Base-by-base conservation (phyloP, 768 basidiomycete species). In the Mycena floridula region DNA sequence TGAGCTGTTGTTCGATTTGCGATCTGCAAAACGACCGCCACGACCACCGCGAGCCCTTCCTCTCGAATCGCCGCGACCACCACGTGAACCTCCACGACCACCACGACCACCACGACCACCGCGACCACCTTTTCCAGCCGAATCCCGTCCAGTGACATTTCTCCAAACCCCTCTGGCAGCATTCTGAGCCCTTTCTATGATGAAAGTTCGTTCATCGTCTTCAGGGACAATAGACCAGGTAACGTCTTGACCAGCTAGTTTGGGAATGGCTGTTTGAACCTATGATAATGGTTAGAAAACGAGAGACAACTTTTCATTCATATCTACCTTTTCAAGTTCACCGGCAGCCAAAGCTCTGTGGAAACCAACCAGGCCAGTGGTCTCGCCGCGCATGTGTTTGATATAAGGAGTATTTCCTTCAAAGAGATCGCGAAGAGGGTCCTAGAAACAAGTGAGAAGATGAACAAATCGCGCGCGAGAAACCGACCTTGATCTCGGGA, bases 291-390 rank as follows among this genome's bases (percentile, higher is more conserved):
- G 21, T 25, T 6, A n/a, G n/a, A n/a, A n/a, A n/a, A n/a, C n/a
- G n/a, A n/a, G n/a, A n/a, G n/a, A 47, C 42, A 16, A 40, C 49
- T 76, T 78, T 26, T 90, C 60, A 20, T 74, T 68, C 47, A 81
- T 78, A 56, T 81, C 81, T 45, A 90, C 77, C 44, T 73, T 77
- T n/a, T 68, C 66, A 32, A 88, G 74, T 42, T 88, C 85, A 27
- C 87, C 88, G 42, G 86, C 84, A 12, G 77, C 69, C 41, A 92
- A 66, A 1, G 70, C 67, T 55, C 82, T 84, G 61, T 87, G 74
- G 64, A 79, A 77, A 3, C 77, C 75, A 24, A 79, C 73, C n/a
- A 77, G 66, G 5, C 76, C 76, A 37, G 57, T 63, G 49, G 73
- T 60, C 32, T 73, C 68, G 18, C 72, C 74, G 2, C 66, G 60